These are phyloP conservation scores for Podospora fimiseda DNA, from an alignment of 495 filamentous ascomycete genomes.

Conservation along the genomic window DNA sequence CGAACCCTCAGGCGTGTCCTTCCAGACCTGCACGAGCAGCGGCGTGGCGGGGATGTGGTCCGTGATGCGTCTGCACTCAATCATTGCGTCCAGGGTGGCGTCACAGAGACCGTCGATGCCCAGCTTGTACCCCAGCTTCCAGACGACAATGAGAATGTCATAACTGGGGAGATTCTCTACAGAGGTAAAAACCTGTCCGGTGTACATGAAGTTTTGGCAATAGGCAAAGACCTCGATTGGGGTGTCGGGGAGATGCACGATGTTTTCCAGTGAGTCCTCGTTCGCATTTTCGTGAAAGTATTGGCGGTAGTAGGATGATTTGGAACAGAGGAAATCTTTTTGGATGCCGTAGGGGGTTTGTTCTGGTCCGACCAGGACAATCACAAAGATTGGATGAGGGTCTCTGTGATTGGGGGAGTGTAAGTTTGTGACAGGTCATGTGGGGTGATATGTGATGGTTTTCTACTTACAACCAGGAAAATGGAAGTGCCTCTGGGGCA, in stretches of 20 bases:
- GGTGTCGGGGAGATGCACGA: conserved; percentile 42
- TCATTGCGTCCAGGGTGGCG: conserved; percentile 45
- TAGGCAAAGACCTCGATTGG: conserved; percentile 42
- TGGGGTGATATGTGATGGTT: neutral
- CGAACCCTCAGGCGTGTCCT: conserved; percentile 48
- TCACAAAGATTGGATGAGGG: conserved; percentile 48
- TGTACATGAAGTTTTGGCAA: conserved; percentile 48
- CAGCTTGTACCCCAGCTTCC: conserved; percentile 46
- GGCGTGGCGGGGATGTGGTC: conserved; percentile 45
- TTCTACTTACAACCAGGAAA: conserved; percentile 31
- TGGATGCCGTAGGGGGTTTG: conserved; percentile 48
- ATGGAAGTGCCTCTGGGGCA: conserved; percentile 11
- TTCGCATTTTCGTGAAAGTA: conserved; percentile 33
- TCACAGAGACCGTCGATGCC: conserved; percentile 48
- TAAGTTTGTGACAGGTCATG: conserved; percentile 4
- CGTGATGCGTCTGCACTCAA: conserved; percentile 41
- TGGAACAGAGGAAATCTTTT: conserved; percentile 47
- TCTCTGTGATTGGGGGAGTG: conserved; percentile 25
- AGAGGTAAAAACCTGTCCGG: conserved; percentile 37
- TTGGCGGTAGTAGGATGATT: conserved; percentile 40
- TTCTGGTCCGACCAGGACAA: conserved; percentile 44
- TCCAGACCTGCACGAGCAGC: conserved; percentile 49
- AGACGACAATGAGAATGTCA: conserved; percentile 44
- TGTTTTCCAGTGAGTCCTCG: conserved; percentile 32
- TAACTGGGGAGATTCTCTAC: conserved; percentile 37